phyloP scores from a whole-genome alignment of 345 rosid genomes.

The Boechera retrofracta region DNA sequence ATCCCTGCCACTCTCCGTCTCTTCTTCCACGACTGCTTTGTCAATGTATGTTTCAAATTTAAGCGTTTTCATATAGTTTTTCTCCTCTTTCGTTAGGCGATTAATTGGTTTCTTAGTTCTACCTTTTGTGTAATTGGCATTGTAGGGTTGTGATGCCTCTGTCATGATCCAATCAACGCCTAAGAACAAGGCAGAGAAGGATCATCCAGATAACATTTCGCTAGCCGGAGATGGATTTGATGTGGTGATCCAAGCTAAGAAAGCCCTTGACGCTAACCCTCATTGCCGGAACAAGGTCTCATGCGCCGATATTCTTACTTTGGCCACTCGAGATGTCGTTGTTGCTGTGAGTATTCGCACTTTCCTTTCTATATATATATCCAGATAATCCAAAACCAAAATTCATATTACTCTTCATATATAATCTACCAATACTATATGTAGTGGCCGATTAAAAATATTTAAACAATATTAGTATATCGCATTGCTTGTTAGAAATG shows the following conservation, averaged over 20 bases:
- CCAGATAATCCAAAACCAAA: neutral
- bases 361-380: neutral
- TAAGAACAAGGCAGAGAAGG: conserved; percentile 71
- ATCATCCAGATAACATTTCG: conserved; percentile 74
- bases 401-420: neutral
- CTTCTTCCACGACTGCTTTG: conserved; percentile 87
- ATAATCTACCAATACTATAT: neutral
- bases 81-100: neutral
- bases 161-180: conserved; percentile 59
- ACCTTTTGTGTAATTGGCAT: neutral
- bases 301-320: conserved; percentile 75
- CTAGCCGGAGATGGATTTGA: conserved; percentile 85
- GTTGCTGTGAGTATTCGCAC: conserved; percentile 44
- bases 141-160: conserved; percentile 80
- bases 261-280: conserved; percentile 58
- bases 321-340: conserved; percentile 79
- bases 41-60: conserved; percentile 51
- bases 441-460: neutral
- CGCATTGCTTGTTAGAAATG: neutral
- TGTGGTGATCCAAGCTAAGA: conserved; percentile 77
- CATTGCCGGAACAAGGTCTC: conserved; percentile 67
- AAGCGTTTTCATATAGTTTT: neutral
- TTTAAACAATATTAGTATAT: neutral
- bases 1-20: conserved; percentile 77
- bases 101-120: neutral